Evolutionary conservation across 2,329 filamentous ascomycete species (phyloP), one percentile per base, ranked within the genome.

Genomic region (Zalaria obscura): DNA sequence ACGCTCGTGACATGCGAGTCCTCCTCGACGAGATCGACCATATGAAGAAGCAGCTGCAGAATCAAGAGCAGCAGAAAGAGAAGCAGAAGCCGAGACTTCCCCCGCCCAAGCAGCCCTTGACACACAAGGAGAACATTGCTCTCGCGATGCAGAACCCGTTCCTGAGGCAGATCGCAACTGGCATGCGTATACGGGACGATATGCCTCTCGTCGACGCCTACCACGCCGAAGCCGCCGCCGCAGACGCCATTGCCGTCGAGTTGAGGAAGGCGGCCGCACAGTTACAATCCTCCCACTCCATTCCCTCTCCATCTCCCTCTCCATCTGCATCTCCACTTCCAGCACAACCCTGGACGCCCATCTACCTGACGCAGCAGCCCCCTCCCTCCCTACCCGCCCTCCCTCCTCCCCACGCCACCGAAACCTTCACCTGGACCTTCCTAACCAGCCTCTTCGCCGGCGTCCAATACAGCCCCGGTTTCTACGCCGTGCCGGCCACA

Each of bases 391-490:
- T 27, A 40, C 1, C 27, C 44, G 7, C 35, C 46, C 3, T 18
- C 34, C 59, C 59, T 0, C 3, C 44, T 0, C 26, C 40, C 2
- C 11, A 44, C 25, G 39, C 49, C n/a, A 56, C 46, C 41, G 44
- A 52, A 18, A 59, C 57, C 9, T 69, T 69, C 49, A 50, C 53
- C 6, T 54, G 49, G 27, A 54, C 61, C 26, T 61, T 67, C 44
- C 50, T 69, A 10, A 46, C 49, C 26, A 47, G 53, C n/a, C 44
- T 48, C 9, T 47, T 68, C n/a, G 54, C 54, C 10, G 66, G 65
- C 18, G 48, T 47, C 1, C 41, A 55, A 5, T 67, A 62, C 60
- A 60, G 56, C 7, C 61, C 65, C 0, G 62, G 64, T 7, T 57
- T 66, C 27, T 59, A 57, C 48, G 65, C 56, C 46, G 50, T 62